Conservation (phyloP, 257 asterid species). For the Solanum sejunctum region DNA sequence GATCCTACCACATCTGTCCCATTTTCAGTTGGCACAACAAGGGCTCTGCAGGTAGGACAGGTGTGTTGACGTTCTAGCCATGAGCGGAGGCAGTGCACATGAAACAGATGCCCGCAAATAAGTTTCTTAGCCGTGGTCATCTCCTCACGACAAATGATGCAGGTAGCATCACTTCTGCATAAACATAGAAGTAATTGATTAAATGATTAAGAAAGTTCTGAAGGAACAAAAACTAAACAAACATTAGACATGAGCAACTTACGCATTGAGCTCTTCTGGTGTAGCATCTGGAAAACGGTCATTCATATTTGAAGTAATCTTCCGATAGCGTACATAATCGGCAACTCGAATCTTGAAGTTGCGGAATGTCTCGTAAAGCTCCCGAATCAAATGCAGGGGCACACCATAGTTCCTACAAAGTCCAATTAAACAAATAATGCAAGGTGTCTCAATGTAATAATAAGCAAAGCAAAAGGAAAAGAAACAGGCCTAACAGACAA, state of each 20-base stretch:
- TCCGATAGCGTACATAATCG: constrained; percentile 86
- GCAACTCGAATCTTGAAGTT: constrained; percentile 82
- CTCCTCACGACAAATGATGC: constrained; percentile 98
- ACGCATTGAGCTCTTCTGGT: constrained; percentile 77
- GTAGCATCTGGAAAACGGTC: constrained; percentile 95
- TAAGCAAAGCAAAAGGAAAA: neutral
- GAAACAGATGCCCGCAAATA: constrained; percentile 89
- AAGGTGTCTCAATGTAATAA: neutral
- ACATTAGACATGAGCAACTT: constrained; percentile 14
- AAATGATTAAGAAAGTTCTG: neutral
- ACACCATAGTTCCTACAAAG: constrained; percentile 75
- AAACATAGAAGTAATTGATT: neutral
- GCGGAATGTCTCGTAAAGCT: constrained; percentile 91
- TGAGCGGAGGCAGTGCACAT: constrained; percentile 89
- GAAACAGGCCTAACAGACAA: neutral
- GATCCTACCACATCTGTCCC: constrained; percentile 36
- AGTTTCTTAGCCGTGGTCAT: constrained; percentile 91
- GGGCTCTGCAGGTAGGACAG: constrained; percentile 98
- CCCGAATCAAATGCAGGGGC: constrained; percentile 95
- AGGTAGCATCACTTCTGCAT: constrained; percentile 75
- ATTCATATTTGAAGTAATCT: constrained; percentile 90
- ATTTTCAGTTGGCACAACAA: constrained; percentile 72
- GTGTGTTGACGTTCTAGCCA: constrained; percentile 94
- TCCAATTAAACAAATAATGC: neutral
- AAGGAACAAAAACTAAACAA: neutral